Base-by-base conservation (phyloP, 1,284 basidiomycete genomes). In the Melampsora medusae region DNA sequence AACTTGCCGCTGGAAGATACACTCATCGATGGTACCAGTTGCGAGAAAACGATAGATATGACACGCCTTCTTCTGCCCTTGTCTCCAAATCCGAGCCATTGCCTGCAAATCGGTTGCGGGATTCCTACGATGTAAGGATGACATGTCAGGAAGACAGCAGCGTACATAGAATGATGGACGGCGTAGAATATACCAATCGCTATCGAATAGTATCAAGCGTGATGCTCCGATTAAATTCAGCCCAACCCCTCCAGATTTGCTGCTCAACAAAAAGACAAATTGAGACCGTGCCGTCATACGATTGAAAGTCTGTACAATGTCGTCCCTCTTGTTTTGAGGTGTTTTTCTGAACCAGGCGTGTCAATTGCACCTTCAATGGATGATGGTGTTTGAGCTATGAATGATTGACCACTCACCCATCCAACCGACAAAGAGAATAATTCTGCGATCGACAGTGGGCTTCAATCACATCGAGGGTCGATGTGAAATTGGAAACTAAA, bases 241-340 rank as follows among this genome's bases (percentile, higher is more conserved):
- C 1, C 96, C 96, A 22, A 94, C 92, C 31, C 96, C 96, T 22
- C 96, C 96, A 1, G 94, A 93, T 84, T 98, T 98, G 12, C 93
- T 91, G 81, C 93, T 97, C 64, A 99, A 85, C 22, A 99, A 85
- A 82, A 99, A 99, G 42, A 98, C 84, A 81, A 97, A 86, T 77
- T 81, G 81, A 10, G 82, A 78, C 5, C 79, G 69, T 25, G 80
- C 78, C 6, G 78, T 67, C 28, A 77, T 77, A 16, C 79, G 71
- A 81, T 93, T 93, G 84, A 93, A 94, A 3, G 84, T 84, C 78
- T 92, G 90, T 28, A 94, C 92, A 77, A 89, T 89, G 83, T 91
- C 90, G 81, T 95, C 92, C 56, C 94, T 86, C 81, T 92, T 92
- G 25, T 87, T 86, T 33, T 89, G 87, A 0, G 91, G 88, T 0